Evolutionary conservation across 305 asterid genomes (phyloP).

Genomic region (Euphrasia arctica): DNA sequence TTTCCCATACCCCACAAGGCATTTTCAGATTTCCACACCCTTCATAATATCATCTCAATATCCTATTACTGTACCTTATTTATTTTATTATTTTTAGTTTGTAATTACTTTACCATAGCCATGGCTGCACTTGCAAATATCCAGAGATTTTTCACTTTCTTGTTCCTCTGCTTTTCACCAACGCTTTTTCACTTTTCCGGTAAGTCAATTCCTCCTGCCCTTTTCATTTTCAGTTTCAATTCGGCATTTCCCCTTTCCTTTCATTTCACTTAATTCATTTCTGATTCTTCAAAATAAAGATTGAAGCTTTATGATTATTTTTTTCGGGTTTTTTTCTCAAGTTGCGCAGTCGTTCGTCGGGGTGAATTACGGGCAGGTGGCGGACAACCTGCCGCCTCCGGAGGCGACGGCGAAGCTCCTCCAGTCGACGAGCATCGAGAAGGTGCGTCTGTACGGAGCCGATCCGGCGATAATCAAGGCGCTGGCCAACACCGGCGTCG

Average conservation of each 20-base stretch:
- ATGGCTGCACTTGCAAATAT: conserved; percentile 32
- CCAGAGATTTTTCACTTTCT: conserved; percentile 23
- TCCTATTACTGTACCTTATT: no score
- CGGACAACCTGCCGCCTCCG: conserved; percentile 91
- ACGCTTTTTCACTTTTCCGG: conserved; percentile 36
- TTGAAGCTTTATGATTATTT: not conserved
- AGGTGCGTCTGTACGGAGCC: conserved; percentile 89
- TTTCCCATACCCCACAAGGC: no score
- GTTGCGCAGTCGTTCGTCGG: conserved; percentile 84
- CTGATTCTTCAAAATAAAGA: not conserved
- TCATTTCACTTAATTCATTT: no score
- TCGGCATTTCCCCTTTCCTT: not conserved
- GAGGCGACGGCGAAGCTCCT: conserved; percentile 74
- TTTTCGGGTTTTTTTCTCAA: conserved; percentile 9
- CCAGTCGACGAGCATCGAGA: conserved; percentile 68
- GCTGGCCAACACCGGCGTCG: conserved; percentile 67
- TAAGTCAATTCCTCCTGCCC: conserved; percentile 11
- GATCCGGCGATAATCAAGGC: conserved; percentile 89
- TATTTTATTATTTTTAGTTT: no score
- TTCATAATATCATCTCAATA: no score
- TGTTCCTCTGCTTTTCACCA: conserved; percentile 21
- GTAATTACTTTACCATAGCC: not conserved
- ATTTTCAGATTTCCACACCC: no score
- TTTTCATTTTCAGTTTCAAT: not conserved
- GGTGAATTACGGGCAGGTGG: conserved; percentile 80